These are phyloP conservation scores for Bipolaris cookei DNA, from an alignment of 2,329 filamentous ascomycete species.

Conservation along the genomic window DNA sequence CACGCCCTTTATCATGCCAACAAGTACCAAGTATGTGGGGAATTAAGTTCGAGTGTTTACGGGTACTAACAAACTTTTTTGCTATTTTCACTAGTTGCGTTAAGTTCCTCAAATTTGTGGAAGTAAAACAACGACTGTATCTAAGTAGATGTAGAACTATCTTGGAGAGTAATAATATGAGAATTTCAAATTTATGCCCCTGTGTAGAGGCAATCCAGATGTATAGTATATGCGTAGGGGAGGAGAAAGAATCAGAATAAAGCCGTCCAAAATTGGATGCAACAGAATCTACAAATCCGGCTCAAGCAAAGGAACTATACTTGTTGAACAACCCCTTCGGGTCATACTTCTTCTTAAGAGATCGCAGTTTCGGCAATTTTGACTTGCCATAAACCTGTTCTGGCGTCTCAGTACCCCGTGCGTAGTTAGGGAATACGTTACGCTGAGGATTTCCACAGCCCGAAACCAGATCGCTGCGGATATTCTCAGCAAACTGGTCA, in stretches of 20 bases:
- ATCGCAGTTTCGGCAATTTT: conserved; percentile 33
- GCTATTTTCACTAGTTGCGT: too few relatives aligned
- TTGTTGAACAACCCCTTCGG: conserved; percentile 19
- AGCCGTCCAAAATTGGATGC: background rate
- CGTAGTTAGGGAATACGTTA: conserved; percentile 43
- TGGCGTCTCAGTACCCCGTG: conserved; percentile 28
- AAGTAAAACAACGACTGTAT: too few relatives aligned
- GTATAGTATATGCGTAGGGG: too few relatives aligned
- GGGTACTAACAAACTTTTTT: too few relatives aligned
- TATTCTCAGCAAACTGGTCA: background rate
- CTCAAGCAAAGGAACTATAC: background rate
- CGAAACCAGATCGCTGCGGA: background rate
- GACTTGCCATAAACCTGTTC: conserved; percentile 41
- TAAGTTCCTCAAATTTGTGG: too few relatives aligned
- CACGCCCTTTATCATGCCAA: too few relatives aligned
- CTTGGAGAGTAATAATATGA: background rate
- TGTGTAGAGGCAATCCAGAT: background rate
- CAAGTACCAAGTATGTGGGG: too few relatives aligned
- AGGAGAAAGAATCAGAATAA: too few relatives aligned
- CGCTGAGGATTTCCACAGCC: conserved; percentile 6
- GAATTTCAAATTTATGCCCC: background rate
- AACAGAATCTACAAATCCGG: background rate
- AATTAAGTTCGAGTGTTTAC: too few relatives aligned
- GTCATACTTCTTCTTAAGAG: conserved; percentile 42
- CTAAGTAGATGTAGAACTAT: background rate